A percentile compares a stretch with the other conserved stretches of the same genome.
Conservation (phyloP, 495 filamentous ascomycete genomes). For the Penicillium manginii region DNA sequence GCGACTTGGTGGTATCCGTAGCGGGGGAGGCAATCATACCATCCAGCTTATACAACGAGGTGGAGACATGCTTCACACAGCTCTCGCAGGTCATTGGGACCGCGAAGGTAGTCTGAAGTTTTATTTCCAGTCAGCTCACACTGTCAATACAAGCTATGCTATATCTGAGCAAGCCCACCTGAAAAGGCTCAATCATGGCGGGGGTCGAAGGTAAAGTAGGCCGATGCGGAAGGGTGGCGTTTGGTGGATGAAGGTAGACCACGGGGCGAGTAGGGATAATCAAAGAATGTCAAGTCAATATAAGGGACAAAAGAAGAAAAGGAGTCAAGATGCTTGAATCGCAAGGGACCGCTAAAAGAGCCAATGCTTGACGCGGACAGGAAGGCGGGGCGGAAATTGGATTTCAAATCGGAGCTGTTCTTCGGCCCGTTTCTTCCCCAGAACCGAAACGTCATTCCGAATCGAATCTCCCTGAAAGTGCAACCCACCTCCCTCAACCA, state of each 20-base stretch:
- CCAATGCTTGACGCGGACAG: too few species aligned
- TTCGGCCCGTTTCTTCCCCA: conserved; percentile 32
- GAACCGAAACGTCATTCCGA: conserved; percentile 37
- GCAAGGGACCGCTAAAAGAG: too few species aligned
- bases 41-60: conserved; percentile 69
- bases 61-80: conserved; percentile 84
- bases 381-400: conserved; percentile 37
- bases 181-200: conserved; percentile 62
- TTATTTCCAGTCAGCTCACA: conserved; percentile 6
- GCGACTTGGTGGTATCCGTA: neutral
- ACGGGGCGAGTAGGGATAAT: neutral
- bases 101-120: conserved; percentile 80
- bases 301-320: neutral
- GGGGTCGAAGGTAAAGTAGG: conserved; percentile 15
- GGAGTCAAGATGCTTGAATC: neutral
- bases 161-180: conserved; percentile 42
- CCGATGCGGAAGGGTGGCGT: conserved; percentile 5
- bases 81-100: conserved; percentile 89
- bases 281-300: neutral
- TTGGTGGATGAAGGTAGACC: neutral
- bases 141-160: neutral
- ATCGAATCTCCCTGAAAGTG: conserved; percentile 10
- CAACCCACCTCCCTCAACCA: neutral
- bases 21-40: conserved; percentile 46
- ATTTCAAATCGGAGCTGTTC: conserved; percentile 39